Base-by-base conservation (phyloP, 1,284 basidiomycete genomes). In the Lentinula novae-zelandiae region DNA sequence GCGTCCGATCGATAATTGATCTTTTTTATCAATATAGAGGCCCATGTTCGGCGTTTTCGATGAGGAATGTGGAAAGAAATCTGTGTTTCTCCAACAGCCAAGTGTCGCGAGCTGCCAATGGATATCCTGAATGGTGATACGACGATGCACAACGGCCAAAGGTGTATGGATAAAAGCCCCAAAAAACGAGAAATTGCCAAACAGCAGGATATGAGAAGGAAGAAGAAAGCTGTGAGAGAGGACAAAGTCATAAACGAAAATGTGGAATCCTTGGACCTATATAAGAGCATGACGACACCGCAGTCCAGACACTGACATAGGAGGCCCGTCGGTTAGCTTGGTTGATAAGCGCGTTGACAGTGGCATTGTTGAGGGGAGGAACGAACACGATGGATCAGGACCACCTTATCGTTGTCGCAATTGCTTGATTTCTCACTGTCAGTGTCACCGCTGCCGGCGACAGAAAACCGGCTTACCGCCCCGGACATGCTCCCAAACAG, bases 11-110 rank as follows among this genome's bases (percentile, higher is more conserved):
- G 69, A 65, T 74, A 76, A 34, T 75, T 66, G 50, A 73, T 70
- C 49, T 70, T 66, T 22, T 69, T 33, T 15, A 68, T 64, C 5
- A 64, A 68, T 48, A 77, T 61, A 2, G 72, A 71, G 3, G 71
- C 58, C 70, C 75, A 76, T n/a, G 70, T 70, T 2, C 73, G 75
- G 22, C 69, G 61, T 2, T 66, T 57, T 20, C 63, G 64, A 6
- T 58, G 63, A n/a, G 78, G 78, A 15, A 74, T 31, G 63, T 75
- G 71, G 44, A 76, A 67, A 31, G 17, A 72, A 82, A 88, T 34
- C 4, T 15, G 10, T 5, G 31, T 33, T n/a, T 50, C 27, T n/a
- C 49, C 49, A n/a, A 50, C 49, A 50, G 49, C 22, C 22, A 50
- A 34, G 31, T 33, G 31, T 50, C 49, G 22, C 9, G 31, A 33